Conservation (phyloP, 2,329 filamentous ascomycete genomes). For the Aspergillus persii region DNA sequence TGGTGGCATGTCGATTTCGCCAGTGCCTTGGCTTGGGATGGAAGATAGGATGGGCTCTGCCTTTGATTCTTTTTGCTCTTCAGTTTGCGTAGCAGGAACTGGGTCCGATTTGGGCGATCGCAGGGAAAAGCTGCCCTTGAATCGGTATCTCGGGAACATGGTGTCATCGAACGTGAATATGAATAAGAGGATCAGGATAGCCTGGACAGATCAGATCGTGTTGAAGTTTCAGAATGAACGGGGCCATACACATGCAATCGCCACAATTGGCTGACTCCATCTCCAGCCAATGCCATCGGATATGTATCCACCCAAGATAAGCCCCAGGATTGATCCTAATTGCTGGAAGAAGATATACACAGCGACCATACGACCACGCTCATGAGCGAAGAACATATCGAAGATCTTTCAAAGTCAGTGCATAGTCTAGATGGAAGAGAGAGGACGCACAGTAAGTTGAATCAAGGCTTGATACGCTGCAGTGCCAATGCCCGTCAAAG, state of each 20-base stretch:
- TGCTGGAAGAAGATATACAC: slow-evolving; percentile 43
- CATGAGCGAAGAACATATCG: slow-evolving; percentile 41
- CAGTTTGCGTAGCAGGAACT: not conserved
- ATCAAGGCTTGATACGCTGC: slow-evolving; percentile 40
- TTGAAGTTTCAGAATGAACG: not conserved
- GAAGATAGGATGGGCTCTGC: slow-evolving; percentile 13
- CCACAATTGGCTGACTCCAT: slow-evolving; percentile 34
- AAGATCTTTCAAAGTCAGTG: slow-evolving; percentile 27
- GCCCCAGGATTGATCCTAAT: slow-evolving; percentile 37
- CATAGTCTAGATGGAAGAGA: not conserved
- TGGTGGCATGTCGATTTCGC: slow-evolving; percentile 18
- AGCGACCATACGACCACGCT: slow-evolving; percentile 37
- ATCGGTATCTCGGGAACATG: slow-evolving; percentile 35
- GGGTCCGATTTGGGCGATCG: not conserved
- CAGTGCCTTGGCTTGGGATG: slow-evolving; percentile 15
- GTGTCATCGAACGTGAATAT: slow-evolving; percentile 38
- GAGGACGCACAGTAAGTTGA: slow-evolving; percentile 32
- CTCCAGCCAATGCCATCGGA: slow-evolving; percentile 36
- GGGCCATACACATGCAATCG: slow-evolving; percentile 29
- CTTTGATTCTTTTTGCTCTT: slow-evolving; percentile 5
- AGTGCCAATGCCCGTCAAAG: slow-evolving; percentile 35
- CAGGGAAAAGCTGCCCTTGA: slow-evolving; percentile 9
- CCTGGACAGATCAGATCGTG: slow-evolving; percentile 9
- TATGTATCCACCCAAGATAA: slow-evolving; percentile 39
- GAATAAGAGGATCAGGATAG: slow-evolving; percentile 24